Conservation (phyloP, 2,329 filamentous ascomycete genomes). For the Hymenoscyphus fraxineus region DNA sequence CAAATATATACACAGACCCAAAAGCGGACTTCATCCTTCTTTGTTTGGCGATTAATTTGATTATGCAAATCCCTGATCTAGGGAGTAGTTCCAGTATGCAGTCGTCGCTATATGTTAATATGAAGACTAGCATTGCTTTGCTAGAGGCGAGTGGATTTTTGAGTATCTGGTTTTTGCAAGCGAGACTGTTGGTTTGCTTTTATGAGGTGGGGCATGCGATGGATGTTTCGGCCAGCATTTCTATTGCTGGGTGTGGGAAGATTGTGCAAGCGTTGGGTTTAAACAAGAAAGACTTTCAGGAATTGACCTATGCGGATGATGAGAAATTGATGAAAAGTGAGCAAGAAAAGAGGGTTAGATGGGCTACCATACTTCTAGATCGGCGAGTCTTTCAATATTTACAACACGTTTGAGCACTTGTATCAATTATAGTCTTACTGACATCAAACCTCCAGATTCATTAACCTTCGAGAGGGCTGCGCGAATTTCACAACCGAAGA, state of each 20-base stretch:
- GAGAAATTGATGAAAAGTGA: neutral
- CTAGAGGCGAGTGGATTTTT: conserved; percentile 11
- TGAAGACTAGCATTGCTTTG: conserved; percentile 12
- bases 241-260: conserved; percentile 10
- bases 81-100: conserved; percentile 1
- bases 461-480: conserved; percentile 7
- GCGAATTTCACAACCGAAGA: conserved; percentile 11
- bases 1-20: neutral
- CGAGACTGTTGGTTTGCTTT: conserved; percentile 11
- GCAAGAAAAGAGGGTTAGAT: conserved; percentile 17
- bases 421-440: neutral
- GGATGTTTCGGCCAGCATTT: conserved; percentile 5
- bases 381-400: conserved; percentile 1
- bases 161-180: conserved; percentile 11
- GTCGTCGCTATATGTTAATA: conserved; percentile 8
- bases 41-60: conserved; percentile 10
- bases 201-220: conserved; percentile 18
- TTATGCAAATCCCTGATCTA: conserved; percentile 1
- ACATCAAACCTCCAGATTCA: conserved; percentile 3
- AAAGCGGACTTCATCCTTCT: conserved; percentile 10
- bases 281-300: conserved; percentile 8
- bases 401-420: too few relatives aligned
- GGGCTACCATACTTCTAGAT: conserved; percentile 14
- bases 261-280: conserved; percentile 7
- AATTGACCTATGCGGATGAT: neutral